Conservation (phyloP, 1,139 yeast genomes). For the Suhomyces bokatorum region DNA sequence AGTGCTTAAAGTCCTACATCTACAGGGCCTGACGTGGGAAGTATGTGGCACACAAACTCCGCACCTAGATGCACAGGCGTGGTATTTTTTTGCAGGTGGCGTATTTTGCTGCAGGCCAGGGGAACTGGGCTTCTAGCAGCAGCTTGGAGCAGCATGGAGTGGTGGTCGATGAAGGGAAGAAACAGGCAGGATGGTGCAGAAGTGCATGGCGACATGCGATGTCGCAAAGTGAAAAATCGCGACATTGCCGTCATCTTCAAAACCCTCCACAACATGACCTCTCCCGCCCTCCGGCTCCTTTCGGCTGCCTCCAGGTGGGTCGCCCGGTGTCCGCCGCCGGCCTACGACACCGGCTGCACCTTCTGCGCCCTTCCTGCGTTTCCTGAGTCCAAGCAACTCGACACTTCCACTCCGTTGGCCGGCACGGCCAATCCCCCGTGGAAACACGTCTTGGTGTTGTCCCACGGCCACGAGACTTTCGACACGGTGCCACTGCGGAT, state of each 20-base stretch:
- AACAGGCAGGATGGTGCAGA: background rate
- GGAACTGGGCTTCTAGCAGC: background rate
- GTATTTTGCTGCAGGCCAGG: background rate
- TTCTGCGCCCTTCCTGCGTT: conserved; percentile 49
- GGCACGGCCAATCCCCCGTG: conserved; percentile 52
- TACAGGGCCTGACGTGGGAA: too few relatives aligned
- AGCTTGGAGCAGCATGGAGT: background rate
- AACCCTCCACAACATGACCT: background rate
- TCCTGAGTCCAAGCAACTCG: conserved; percentile 45
- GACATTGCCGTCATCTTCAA: background rate
- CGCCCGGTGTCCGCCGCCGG: conserved; percentile 50
- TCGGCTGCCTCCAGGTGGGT: background rate
- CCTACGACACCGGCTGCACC: conserved; percentile 62
- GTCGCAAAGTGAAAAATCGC: background rate
- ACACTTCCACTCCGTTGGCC: conserved; percentile 37
- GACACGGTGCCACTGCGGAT: conserved; percentile 58
- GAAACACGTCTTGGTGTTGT: conserved; percentile 57
- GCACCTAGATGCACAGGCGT: too few relatives aligned
- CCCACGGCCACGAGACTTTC: conserved; percentile 34
- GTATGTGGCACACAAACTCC: too few relatives aligned
- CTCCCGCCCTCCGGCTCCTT: background rate
- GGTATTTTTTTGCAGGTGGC: background rate
- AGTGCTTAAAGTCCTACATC: background rate
- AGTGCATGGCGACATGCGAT: background rate
- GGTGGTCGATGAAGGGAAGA: background rate